These are phyloP conservation scores for Lizonia empirigonia DNA, from an alignment of 2,329 filamentous ascomycete species.

Conservation along the genomic window DNA sequence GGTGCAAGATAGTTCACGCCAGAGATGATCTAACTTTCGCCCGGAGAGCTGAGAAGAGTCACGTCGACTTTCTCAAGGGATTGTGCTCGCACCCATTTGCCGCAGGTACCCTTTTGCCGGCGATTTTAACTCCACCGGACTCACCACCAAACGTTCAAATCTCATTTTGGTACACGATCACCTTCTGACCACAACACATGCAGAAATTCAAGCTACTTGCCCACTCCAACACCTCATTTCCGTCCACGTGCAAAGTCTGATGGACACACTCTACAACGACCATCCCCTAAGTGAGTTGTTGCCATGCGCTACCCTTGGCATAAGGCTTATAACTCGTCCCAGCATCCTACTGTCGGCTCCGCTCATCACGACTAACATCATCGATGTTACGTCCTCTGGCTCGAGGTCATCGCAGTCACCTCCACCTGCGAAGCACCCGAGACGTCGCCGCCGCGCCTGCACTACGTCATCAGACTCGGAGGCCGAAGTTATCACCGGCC, in stretches of 20 bases:
- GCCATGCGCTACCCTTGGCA: too few relatives aligned
- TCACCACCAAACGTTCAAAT: background rate
- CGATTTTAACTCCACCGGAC: background rate
- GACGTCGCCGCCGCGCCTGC: background rate
- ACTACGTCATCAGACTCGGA: background rate
- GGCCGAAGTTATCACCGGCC: slow-evolving; percentile 26
- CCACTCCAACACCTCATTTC: background rate
- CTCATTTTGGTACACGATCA: background rate
- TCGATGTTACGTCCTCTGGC: background rate
- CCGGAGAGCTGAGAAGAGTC: background rate
- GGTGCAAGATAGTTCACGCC: background rate
- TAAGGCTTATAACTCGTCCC: background rate
- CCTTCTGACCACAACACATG: background rate
- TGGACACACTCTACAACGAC: background rate
- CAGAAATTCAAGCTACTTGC: background rate
- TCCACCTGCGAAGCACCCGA: background rate
- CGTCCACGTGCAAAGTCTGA: background rate
- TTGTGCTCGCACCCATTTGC: background rate
- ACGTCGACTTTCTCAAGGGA: background rate
- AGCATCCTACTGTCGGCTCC: background rate
- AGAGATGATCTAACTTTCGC: background rate
- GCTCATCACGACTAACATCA: background rate
- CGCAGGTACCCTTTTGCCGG: background rate
- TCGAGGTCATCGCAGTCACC: background rate
- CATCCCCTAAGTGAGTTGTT: background rate